phyloP scores from a whole-genome alignment of 2,329 filamentous ascomycete genomes.

The Cytospora mali region DNA sequence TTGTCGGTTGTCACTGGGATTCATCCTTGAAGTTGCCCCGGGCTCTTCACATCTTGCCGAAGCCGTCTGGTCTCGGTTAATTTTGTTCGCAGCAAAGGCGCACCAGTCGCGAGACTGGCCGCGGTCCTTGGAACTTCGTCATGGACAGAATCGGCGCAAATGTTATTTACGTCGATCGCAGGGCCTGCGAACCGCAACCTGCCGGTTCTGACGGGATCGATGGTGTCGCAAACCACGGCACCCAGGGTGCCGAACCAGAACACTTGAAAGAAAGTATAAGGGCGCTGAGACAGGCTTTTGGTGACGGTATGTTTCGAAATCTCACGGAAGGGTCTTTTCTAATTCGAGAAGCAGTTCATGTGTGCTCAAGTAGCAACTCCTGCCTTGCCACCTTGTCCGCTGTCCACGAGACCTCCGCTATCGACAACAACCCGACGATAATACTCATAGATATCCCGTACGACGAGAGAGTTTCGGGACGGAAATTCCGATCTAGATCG shows the following conservation, averaged over 20 bases:
- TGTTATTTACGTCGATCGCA: constrained; percentile 63
- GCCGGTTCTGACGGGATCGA: constrained; percentile 35
- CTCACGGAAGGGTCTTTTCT: background rate
- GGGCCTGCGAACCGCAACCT: constrained; percentile 46
- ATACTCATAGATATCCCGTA: constrained; percentile 60
- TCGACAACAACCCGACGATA: constrained; percentile 58
- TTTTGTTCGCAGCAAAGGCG: constrained; percentile 51
- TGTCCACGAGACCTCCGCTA: constrained; percentile 54
- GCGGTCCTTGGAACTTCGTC: constrained; percentile 50
- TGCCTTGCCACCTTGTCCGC: constrained; percentile 57
- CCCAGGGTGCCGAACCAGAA: constrained; percentile 41
- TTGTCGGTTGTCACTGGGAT: constrained; percentile 26
- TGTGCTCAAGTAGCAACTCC: constrained; percentile 55
- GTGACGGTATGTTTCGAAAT: constrained; percentile 48
- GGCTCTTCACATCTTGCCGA: constrained; percentile 16
- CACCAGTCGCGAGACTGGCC: constrained; percentile 64
- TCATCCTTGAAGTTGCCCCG: constrained; percentile 28
- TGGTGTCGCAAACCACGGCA: constrained; percentile 31
- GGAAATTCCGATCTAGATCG: constrained; percentile 42
- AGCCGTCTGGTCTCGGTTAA: constrained; percentile 24
- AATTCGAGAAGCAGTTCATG: constrained; percentile 47
- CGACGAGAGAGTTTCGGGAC: constrained; percentile 48
- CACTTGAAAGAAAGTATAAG: constrained; percentile 50
- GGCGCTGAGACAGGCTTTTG: constrained; percentile 57
- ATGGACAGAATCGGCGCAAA: constrained; percentile 62